Conservation (phyloP, 2,329 filamentous ascomycete genomes). For the Monosporascus sp. region DNA sequence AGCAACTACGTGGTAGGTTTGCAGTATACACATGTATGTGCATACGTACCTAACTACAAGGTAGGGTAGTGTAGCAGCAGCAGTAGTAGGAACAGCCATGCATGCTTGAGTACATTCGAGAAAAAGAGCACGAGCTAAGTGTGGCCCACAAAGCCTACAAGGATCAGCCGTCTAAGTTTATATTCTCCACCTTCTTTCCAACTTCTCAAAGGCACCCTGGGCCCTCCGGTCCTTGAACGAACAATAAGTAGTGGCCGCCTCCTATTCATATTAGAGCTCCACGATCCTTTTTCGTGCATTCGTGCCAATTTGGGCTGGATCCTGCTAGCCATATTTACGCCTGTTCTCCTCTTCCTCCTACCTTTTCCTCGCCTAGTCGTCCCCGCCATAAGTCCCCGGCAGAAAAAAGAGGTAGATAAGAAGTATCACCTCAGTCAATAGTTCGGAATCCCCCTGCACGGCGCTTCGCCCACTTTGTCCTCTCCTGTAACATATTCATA, state of each 20-base stretch:
- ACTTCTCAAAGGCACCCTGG: not conserved
- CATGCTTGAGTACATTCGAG: too few relatives aligned
- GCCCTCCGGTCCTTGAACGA: not conserved
- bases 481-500: not conserved
- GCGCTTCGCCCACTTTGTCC: not conserved
- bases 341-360: not conserved
- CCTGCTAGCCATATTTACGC: not conserved
- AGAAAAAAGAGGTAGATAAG: not conserved
- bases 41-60: not conserved
- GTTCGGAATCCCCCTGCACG: not conserved
- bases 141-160: not conserved
- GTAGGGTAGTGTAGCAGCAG: too few relatives aligned
- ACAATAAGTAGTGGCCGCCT: not conserved
- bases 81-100: too few relatives aligned
- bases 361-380: not conserved
- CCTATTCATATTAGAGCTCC: not conserved
- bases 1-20: not conserved
- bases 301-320: not conserved
- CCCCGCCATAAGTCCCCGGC: not conserved
- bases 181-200: not conserved
- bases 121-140: too few relatives aligned
- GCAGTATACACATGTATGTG: not conserved
- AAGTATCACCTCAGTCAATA: not conserved
- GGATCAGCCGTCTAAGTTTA: not conserved
- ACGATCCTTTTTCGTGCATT: not conserved